phyloP scores from a whole-genome alignment of 2,329 filamentous ascomycete genomes.

The Diplodia sapinea region DNA sequence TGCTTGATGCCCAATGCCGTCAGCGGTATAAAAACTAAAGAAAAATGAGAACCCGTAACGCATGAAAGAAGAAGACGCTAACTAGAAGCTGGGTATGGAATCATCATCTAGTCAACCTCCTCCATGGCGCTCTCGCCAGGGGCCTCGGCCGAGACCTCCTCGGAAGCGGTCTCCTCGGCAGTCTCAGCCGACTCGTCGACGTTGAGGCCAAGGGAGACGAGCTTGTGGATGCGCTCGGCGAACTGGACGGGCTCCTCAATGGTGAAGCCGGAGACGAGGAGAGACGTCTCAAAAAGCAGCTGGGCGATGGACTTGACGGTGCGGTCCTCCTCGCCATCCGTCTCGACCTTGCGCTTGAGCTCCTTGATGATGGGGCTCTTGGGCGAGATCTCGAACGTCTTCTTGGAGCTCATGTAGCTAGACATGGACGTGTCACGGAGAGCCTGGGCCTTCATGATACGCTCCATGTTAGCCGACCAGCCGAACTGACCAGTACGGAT shows the following conservation, averaged over 20 bases:
- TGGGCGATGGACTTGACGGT: conserved; percentile 99
- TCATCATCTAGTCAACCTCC: conserved; percentile 85
- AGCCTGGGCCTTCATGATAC: conserved; percentile 99
- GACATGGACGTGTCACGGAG: conserved; percentile 99
- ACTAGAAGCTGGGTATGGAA: conserved; percentile 21
- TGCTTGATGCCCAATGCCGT: conserved; percentile 30
- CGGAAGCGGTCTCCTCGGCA: conserved; percentile 61
- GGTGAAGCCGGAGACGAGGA: conserved; percentile 98
- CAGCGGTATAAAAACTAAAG: conserved; percentile 21
- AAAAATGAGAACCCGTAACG: conserved; percentile 24
- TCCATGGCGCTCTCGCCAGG: conserved; percentile 96
- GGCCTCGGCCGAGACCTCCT: conserved; percentile 65
- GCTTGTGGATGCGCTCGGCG: conserved; percentile 99
- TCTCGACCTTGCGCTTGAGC: conserved; percentile 98
- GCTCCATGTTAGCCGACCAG: conserved; percentile 99
- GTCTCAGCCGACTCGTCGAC: conserved; percentile 91
- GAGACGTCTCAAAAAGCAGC: conserved; percentile 97
- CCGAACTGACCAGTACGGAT: conserved; percentile 99
- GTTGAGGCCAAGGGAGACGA: conserved; percentile 96
- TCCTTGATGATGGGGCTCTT: conserved; percentile 98
- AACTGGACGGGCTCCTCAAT: conserved; percentile 98
- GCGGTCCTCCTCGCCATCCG: conserved; percentile 96
- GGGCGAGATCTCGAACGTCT: conserved; percentile 99
- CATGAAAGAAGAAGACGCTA: conserved; percentile 25
- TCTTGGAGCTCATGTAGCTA: conserved; percentile 99